phyloP scores from a whole-genome alignment of 2,329 filamentous ascomycete genomes.

The Arthrobotrys iridis region DNA sequence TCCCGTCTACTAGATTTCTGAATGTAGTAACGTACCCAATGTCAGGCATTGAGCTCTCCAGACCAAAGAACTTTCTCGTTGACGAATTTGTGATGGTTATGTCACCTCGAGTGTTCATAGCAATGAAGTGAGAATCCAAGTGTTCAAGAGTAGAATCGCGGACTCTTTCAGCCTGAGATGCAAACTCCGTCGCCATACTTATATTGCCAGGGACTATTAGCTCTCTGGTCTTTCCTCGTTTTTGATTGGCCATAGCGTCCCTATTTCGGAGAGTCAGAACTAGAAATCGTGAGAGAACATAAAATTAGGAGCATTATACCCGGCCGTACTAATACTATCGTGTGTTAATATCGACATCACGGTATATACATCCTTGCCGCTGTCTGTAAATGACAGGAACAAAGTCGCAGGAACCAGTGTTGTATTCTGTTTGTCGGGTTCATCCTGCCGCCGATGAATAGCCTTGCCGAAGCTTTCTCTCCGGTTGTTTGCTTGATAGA shows the following conservation, averaged over 20 bases:
- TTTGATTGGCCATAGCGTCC: slow-evolving; percentile 6
- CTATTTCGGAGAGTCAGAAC: background rate
- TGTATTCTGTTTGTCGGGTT: slow-evolving; percentile 38
- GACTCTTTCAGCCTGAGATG: slow-evolving; percentile 46
- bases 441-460: slow-evolving; percentile 36
- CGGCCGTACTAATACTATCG: slow-evolving; percentile 46
- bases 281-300: background rate
- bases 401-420: slow-evolving; percentile 46
- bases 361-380: slow-evolving; percentile 46
- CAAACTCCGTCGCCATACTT: slow-evolving; percentile 47
- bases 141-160: slow-evolving; percentile 49
- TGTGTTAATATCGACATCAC: slow-evolving; percentile 52
- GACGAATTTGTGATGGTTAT: slow-evolving; percentile 50
- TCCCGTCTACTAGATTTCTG: background rate
- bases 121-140: slow-evolving; percentile 53
- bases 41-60: slow-evolving; percentile 40
- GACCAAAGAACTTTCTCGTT: slow-evolving; percentile 44
- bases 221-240: slow-evolving; percentile 33
- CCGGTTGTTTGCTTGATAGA: slow-evolving; percentile 42
- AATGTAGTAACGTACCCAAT: slow-evolving; percentile 27
- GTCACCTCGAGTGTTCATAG: slow-evolving; percentile 52
- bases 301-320: background rate
- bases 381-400: slow-evolving; percentile 50
- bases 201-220: slow-evolving; percentile 47
- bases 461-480: slow-evolving; percentile 43